These are phyloP conservation scores for Handroanthus guayacan DNA, from an alignment of 257 asterid species.

Conservation along the genomic window DNA sequence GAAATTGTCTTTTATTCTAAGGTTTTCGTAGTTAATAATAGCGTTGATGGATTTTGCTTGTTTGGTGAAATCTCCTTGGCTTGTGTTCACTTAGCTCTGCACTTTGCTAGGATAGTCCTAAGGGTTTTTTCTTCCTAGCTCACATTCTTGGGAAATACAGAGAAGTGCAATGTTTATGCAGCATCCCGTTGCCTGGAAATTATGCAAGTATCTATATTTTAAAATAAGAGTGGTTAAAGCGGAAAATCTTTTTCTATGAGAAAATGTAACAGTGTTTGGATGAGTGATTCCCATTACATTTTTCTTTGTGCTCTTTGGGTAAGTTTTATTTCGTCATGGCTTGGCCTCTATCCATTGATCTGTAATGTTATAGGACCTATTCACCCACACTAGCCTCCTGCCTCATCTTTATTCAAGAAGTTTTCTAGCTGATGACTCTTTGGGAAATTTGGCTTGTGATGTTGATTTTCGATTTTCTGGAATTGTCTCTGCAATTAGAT, in stretches of 20 bases:
- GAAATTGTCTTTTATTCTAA: slow-evolving; percentile 4
- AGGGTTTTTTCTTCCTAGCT: not conserved
- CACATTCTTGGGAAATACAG: not conserved
- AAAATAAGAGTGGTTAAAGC: not conserved
- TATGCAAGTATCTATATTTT: not conserved
- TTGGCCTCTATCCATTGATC: not conserved
- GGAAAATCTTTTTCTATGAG: slow-evolving; percentile 18
- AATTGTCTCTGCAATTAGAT: not conserved
- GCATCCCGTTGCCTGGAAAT: not conserved
- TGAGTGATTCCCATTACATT: slow-evolving; percentile 4
- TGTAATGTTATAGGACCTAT: not conserved
- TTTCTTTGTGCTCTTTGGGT: slow-evolving; percentile 20
- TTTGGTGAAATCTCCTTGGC: slow-evolving; percentile 23
- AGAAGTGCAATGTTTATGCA: not conserved
- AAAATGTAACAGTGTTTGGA: slow-evolving; percentile 9
- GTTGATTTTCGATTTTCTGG: not conserved
- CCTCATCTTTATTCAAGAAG: slow-evolving; percentile 13
- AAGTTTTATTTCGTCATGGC: slow-evolving; percentile 12
- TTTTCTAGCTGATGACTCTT: slow-evolving; percentile 24
- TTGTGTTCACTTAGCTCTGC: slow-evolving; percentile 1
- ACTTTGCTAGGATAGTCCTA: slow-evolving; percentile 1
- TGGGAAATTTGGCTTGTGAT: not conserved
- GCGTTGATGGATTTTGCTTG: slow-evolving; percentile 5
- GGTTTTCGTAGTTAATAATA: not conserved
- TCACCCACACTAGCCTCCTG: slow-evolving; percentile 24